These are phyloP conservation scores for Populus simonii DNA, from an alignment of 345 rosid genomes.

Conservation along the genomic window DNA sequence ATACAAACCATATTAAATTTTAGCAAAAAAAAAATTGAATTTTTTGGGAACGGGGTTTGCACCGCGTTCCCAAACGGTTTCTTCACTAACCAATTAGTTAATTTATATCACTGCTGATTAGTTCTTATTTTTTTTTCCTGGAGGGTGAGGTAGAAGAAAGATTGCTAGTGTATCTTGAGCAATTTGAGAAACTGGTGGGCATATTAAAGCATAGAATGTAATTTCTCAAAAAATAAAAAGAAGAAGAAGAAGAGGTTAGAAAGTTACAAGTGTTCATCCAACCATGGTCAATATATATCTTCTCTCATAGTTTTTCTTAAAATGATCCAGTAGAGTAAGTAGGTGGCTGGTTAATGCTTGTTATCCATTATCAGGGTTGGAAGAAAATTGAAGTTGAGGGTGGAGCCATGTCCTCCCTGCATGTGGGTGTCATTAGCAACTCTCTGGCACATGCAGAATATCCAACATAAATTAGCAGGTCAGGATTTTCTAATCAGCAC, in stretches of 20 bases:
- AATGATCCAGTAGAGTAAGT: neutral
- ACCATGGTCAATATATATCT: too few relatives aligned
- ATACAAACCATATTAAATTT: too few relatives aligned
- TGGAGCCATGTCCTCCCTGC: constrained; percentile 2
- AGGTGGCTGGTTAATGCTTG: neutral
- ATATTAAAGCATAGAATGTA: too few relatives aligned
- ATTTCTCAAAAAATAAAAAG: too few relatives aligned
- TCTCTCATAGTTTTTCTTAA: neutral
- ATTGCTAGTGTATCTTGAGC: too few relatives aligned
- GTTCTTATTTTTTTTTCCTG: neutral
- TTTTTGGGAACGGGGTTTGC: too few relatives aligned
- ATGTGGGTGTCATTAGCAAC: neutral
- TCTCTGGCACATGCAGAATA: neutral
- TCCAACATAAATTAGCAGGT: neutral
- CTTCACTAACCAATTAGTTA: neutral
- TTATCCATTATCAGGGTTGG: neutral
- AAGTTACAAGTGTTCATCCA: too few relatives aligned
- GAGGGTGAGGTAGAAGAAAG: neutral
- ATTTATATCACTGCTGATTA: neutral
- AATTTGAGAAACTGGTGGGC: too few relatives aligned
- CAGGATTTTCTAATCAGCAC: neutral
- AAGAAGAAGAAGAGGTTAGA: too few relatives aligned
- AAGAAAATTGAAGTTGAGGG: neutral
- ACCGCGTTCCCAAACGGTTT: too few relatives aligned
- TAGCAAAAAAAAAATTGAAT: too few relatives aligned